These are phyloP conservation scores for Phoma herbarum DNA, from an alignment of 2,329 filamentous ascomycete genomes.

Conservation along the genomic window DNA sequence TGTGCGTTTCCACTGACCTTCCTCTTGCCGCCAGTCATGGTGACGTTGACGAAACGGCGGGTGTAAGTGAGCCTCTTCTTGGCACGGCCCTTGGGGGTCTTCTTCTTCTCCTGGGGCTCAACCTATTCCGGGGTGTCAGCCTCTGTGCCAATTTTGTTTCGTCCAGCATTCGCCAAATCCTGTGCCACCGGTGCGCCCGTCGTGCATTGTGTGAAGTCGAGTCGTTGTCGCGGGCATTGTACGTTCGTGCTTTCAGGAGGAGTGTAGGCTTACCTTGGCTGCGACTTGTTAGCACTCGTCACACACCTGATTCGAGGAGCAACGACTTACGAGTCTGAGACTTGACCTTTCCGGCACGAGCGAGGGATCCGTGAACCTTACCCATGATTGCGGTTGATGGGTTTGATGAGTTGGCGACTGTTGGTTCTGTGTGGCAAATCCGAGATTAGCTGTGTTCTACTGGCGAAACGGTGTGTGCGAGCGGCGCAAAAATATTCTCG, in stretches of 20 bases:
- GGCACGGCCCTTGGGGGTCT: slow-evolving; percentile 95
- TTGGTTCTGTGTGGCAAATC: slow-evolving; percentile 47
- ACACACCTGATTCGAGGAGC: neutral
- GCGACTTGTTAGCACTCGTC: slow-evolving; percentile 28
- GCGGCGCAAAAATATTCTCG: slow-evolving; percentile 11
- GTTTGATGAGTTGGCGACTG: slow-evolving; percentile 39
- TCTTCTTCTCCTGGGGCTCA: slow-evolving; percentile 93
- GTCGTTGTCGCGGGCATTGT: neutral
- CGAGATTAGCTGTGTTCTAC: slow-evolving; percentile 34
- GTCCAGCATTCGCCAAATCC: neutral
- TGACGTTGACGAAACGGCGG: slow-evolving; percentile 98
- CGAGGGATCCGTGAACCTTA: slow-evolving; percentile 94
- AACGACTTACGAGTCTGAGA: slow-evolving; percentile 53
- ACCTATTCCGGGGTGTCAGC: slow-evolving; percentile 64
- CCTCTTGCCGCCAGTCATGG: slow-evolving; percentile 96
- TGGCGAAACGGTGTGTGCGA: slow-evolving; percentile 11
- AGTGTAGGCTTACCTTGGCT: slow-evolving; percentile 40
- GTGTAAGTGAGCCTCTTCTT: slow-evolving; percentile 98
- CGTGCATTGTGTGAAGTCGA: neutral
- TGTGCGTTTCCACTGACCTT: slow-evolving; percentile 70
- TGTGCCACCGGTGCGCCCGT: neutral
- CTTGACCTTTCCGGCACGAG: slow-evolving; percentile 98
- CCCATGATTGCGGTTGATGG: slow-evolving; percentile 73
- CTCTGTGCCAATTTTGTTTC: slow-evolving; percentile 6
- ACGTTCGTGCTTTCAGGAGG: neutral